Base-by-base conservation (phyloP, 148 eudicot species). In the Chenopodium album region DNA sequence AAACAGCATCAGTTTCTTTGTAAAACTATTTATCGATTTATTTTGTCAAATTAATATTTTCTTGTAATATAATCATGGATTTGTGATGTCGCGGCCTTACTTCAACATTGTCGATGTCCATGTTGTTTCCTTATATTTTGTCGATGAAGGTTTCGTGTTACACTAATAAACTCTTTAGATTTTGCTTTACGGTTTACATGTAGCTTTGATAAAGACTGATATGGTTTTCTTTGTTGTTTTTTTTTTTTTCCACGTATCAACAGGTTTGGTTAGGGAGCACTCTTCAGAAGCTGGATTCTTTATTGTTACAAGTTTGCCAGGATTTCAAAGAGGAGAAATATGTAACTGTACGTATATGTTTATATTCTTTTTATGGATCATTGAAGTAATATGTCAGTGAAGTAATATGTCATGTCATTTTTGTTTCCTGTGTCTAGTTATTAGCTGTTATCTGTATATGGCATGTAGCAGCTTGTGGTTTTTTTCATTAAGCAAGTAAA, bases 211-310 rank as follows among this genome's bases (percentile, higher is more conserved):
- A 62, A 17, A 82, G 56, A 44, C 20, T 78, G 34, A 37, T 54
- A 34, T 63, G 77, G 48, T 75, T 17, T 13, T 47, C 73, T 31
- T 70, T 79, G 26, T 26, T 26, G 26, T 70, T 66, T 79, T 7
- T 22, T 12, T 37, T 23, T 71, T 79, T 71, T 66, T 79, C 10
- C 41, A 28, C 68, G 19, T 72, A 66, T 52, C 64, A 81, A 78
- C 91, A 95, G 98, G 94, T 89, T 86, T 95, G 97, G 98, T 89
- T 95, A 82, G 98, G 90, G 47, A 92, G 84, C 84, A 93, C 96
- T 80, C 94, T 95, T 80, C 97, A 92, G 84, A 95, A 95, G 87
- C 86, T 95, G 91, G 98, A 95, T 89, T 92, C 98, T 28, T 89
- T 95, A 78, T 83, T 95, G 73, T 78, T 95, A 82, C 92, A 92